Evolutionary conservation across 202 grass and related monocot genomes (phyloP), one percentile per base, ranked within the genome.

Genomic region (Elaeis oleifera): DNA sequence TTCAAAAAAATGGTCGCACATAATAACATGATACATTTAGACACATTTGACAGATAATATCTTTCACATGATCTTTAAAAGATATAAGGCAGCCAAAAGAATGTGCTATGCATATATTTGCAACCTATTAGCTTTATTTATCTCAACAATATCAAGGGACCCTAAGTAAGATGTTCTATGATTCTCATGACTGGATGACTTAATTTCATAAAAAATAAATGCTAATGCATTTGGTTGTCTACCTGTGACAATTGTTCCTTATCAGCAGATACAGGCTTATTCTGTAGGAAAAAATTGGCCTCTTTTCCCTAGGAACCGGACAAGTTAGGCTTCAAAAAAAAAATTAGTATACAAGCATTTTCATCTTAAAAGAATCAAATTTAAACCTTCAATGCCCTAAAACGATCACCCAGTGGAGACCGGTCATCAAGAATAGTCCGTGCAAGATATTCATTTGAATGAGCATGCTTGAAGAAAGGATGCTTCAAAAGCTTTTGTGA

Each of bases 201-300:
- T 27, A 27, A 27, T 36, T 36, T 55, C 5, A 22, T 18, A 20
- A 78, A 57, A 64, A 75, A 6, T 23, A 81, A 81, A 22, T 68
- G 28, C 50, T 79, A 53, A 58, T 14, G 3, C 50, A 5, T 17
- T 27, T 7, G 27, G 64, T 53, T 53, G 36, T 56, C 69, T 65
- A 97, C 92, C 92, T 97, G 92, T 79, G 87, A 91, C 51, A 96
- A 69, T 56, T 96, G 87, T 49, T 96, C 81, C 76, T 82, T 95
- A 50, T 78, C 83, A 64, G 81, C 81, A 29, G 78, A 68, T 64
- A 74, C 84, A 75, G 70, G 66, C 31, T 89, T 89, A 65, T 85
- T 85, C 69, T 85, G 81, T 58, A 84, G 67, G 67, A 90, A 63
- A 23, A 91, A 71, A 26, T 83, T 82, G 54, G 94, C 88, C 72